Percentiles rank a stretch among this genome's conserved stretches.
phyloP scores from a whole-genome alignment of 2,329 filamentous ascomycete genomes.

The Hypoxylon sp. region DNA sequence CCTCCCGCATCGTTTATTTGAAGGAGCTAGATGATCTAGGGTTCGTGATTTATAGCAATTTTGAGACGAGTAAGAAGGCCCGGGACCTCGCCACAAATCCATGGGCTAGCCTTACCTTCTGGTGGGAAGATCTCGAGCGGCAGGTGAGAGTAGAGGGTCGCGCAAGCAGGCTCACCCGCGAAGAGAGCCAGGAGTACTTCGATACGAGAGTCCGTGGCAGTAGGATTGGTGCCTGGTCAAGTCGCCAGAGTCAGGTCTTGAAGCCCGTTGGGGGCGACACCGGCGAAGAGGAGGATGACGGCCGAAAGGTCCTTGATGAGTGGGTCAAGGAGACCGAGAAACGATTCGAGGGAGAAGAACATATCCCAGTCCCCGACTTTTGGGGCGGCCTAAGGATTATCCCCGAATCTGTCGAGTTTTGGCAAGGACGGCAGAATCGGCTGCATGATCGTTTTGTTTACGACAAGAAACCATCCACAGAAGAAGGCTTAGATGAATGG shows the following conservation, averaged over 20 bases:
- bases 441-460: slow-evolving; percentile 96
- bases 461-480: slow-evolving; percentile 67
- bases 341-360: slow-evolving; percentile 79
- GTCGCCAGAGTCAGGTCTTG: slow-evolving; percentile 85
- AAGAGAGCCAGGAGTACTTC: slow-evolving; percentile 80
- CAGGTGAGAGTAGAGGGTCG: slow-evolving; percentile 91
- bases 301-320: slow-evolving; percentile 79
- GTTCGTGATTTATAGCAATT: slow-evolving; percentile 96
- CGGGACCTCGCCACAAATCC: slow-evolving; percentile 79
- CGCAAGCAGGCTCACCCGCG: slow-evolving; percentile 74
- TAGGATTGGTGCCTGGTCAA: slow-evolving; percentile 93
- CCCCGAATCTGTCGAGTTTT: slow-evolving; percentile 93
- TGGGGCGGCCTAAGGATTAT: slow-evolving; percentile 93
- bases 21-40: slow-evolving; percentile 89
- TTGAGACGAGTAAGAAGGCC: slow-evolving; percentile 81
- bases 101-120: slow-evolving; percentile 88
- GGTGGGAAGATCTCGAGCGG: slow-evolving; percentile 88
- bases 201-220: slow-evolving; percentile 82
- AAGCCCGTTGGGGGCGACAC: slow-evolving; percentile 55
- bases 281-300: slow-evolving; percentile 69
- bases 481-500: slow-evolving; percentile 67
- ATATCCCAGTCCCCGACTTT: slow-evolving; percentile 92
- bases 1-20: slow-evolving; percentile 89
- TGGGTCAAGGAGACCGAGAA: slow-evolving; percentile 84
- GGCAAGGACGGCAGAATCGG: slow-evolving; percentile 90